phyloP scores from a whole-genome alignment of 352 stramenopile genomes.

The Phytophthora megakarya region DNA sequence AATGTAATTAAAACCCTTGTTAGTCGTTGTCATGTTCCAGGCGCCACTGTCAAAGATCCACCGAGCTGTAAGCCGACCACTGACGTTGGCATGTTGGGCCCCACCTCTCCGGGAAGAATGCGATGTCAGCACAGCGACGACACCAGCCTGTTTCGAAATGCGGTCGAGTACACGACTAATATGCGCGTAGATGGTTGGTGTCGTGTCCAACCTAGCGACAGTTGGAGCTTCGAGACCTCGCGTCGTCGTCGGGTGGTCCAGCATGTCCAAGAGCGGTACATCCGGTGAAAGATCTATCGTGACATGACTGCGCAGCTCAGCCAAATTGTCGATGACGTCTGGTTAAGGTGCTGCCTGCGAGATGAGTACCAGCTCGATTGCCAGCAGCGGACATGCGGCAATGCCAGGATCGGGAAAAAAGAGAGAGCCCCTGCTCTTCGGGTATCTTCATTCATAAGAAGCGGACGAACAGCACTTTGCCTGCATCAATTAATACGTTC shows the following conservation, averaged over 20 bases:
- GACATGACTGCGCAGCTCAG: background rate
- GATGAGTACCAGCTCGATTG: slow-evolving; percentile 14
- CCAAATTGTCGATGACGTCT: slow-evolving; percentile 9
- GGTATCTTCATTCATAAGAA: too few relatives aligned
- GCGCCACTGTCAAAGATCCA: slow-evolving; percentile 16
- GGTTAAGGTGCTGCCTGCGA: background rate
- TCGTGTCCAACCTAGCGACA: background rate
- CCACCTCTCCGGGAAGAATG: slow-evolving; percentile 25
- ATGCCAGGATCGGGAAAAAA: slow-evolving; percentile 29
- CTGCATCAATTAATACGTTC: too few relatives aligned
- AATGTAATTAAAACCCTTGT: slow-evolving; percentile 22
- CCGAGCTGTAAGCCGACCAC: background rate
- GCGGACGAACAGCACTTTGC: too few relatives aligned
- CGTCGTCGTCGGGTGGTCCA: slow-evolving; percentile 5
- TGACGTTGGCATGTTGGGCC: slow-evolving; percentile 20
- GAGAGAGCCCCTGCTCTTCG: slow-evolving; percentile 28
- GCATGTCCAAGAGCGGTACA: slow-evolving; percentile 5
- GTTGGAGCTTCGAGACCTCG: background rate
- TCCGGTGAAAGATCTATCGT: background rate
- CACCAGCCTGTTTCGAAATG: too few relatives aligned
- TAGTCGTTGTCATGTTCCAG: slow-evolving; percentile 26
- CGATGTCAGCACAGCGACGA: slow-evolving; percentile 7
- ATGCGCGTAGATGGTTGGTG: too few relatives aligned
- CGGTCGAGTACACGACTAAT: too few relatives aligned
- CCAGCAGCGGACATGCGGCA: slow-evolving; percentile 24